These are phyloP conservation scores for Aspergillus latus DNA, from an alignment of 2,329 filamentous ascomycete species.

Conservation along the genomic window DNA sequence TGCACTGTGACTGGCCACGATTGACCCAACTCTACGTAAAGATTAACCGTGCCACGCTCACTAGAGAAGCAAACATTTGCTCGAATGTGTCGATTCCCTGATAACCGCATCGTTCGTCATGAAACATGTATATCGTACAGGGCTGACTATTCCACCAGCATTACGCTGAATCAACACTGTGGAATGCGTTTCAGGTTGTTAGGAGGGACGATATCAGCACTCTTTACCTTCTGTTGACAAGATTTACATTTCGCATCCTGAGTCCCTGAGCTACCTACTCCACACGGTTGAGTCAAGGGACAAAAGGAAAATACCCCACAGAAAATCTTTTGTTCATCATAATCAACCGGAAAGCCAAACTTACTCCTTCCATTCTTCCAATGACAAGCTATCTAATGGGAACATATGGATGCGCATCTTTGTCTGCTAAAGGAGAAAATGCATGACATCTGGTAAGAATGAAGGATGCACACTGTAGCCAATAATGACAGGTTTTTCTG, in stretches of 20 bases:
- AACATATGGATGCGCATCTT: neutral
- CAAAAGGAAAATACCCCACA: conserved; percentile 16
- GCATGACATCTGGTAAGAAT: neutral
- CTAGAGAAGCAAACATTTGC: neutral
- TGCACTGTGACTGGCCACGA: neutral
- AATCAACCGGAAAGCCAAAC: conserved; percentile 2
- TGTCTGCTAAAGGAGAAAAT: neutral
- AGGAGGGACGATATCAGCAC: neutral
- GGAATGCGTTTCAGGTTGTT: conserved; percentile 11
- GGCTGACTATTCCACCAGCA: conserved; percentile 7
- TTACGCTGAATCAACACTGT: conserved; percentile 18
- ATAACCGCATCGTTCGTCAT: neutral
- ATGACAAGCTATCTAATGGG: neutral
- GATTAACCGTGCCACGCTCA: conserved; percentile 4
- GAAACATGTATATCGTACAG: neutral
- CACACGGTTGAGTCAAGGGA: conserved; percentile 8
- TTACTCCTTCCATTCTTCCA: neutral
- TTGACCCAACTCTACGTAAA: neutral
- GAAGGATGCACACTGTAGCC: conserved; percentile 1
- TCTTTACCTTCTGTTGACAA: neutral
- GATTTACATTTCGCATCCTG: neutral
- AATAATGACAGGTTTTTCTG: neutral
- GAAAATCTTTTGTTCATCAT: conserved; percentile 15
- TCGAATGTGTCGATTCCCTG: neutral
- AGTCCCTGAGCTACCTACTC: neutral